A percentile compares a stretch with the other conserved stretches of the same genome.
Conservation (phyloP, 495 filamentous ascomycete species). For the Aspergillus kassunensis region DNA sequence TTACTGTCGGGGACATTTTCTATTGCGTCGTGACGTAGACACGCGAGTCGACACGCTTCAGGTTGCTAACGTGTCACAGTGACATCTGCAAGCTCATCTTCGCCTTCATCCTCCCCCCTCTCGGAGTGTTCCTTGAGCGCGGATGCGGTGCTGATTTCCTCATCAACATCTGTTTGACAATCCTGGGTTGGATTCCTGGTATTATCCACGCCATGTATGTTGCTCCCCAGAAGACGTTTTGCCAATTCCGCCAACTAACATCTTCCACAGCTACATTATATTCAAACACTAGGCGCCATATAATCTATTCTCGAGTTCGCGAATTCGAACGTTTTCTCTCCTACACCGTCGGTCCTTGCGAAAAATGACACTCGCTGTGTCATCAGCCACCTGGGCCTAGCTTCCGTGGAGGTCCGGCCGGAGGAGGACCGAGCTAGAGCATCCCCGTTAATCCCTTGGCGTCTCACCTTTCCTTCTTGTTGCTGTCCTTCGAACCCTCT, state of each 20-base stretch:
- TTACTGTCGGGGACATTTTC: not conserved
- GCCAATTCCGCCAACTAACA: constrained; percentile 14
- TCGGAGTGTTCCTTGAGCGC: constrained; percentile 88
- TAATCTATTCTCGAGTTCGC: not conserved
- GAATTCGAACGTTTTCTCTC: constrained; percentile 8
- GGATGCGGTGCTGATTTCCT: constrained; percentile 78
- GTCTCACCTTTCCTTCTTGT: constrained; percentile 9
- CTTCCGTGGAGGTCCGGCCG: constrained; percentile 34
- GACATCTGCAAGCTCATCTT: constrained; percentile 92
- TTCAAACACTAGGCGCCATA: constrained; percentile 47
- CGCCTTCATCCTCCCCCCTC: constrained; percentile 80
- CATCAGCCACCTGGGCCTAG: constrained; percentile 21
- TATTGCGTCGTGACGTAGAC: not conserved
- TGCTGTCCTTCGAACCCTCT: not conserved
- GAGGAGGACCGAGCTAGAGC: constrained; percentile 25
- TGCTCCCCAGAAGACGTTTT: constrained; percentile 1
- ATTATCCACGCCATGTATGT: constrained; percentile 69
- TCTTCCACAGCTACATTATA: constrained; percentile 48
- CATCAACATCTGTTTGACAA: constrained; percentile 84
- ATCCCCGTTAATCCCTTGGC: constrained; percentile 26
- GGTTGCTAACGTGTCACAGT: constrained; percentile 36
- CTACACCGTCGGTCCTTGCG: constrained; percentile 1
- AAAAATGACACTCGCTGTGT: constrained; percentile 13
- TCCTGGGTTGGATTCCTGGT: constrained; percentile 77
- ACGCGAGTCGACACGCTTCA: not conserved